Percentiles rank a stretch among this genome's conserved stretches.
phyloP scores from a whole-genome alignment of 345 rosid genomes.

The Schrenkiella parvula region DNA sequence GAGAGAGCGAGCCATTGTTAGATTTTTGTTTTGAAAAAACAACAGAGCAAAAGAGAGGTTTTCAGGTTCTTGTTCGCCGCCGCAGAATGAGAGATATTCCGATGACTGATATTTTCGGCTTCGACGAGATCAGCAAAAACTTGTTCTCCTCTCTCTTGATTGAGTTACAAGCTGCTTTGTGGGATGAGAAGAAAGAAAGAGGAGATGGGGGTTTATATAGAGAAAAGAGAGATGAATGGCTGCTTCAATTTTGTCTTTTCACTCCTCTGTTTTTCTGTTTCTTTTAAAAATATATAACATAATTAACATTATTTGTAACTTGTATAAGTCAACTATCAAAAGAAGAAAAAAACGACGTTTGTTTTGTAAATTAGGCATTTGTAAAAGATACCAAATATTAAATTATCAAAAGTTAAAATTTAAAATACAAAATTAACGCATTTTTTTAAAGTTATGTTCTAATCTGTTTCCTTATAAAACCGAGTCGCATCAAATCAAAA shows the following conservation, averaged over 20 bases:
- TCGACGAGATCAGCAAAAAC: conserved; percentile 3
- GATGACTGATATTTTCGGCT: background rate
- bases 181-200: background rate
- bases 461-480: no score
- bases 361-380: no score
- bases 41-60: background rate
- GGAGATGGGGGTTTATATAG: conserved; percentile 14
- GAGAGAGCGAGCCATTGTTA: conserved; percentile 36
- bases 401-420: background rate
- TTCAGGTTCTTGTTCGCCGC: background rate
- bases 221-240: background rate
- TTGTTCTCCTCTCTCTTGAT: background rate
- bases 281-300: background rate
- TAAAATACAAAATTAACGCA: background rate
- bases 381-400: background rate
- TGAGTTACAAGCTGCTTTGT: background rate
- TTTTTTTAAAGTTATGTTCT: no score
- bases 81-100: background rate
- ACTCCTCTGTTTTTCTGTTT: background rate
- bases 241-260: background rate
- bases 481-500: background rate
- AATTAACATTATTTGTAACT: background rate
- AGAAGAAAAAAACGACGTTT: no score
- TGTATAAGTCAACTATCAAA: background rate
- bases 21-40: background rate